These are phyloP conservation scores for Fonsecaea erecta DNA, from an alignment of 2,329 filamentous ascomycete species.

Conservation along the genomic window DNA sequence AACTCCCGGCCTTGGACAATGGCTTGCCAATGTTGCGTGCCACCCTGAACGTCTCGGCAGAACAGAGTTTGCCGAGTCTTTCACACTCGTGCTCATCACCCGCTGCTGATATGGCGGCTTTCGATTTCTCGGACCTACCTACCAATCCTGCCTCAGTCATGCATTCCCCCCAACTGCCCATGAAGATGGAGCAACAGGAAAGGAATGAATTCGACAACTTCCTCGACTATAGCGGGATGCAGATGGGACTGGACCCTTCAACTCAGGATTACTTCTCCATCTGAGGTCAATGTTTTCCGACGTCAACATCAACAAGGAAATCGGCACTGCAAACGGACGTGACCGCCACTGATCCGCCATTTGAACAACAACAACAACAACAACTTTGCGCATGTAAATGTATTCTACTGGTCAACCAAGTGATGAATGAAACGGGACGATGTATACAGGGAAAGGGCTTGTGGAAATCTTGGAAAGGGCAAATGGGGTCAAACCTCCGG, in stretches of 20 bases:
- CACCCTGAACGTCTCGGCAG: conserved; percentile 18
- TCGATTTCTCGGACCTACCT: conserved; percentile 35
- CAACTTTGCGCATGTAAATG: conserved; percentile 14
- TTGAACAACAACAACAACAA: too few species aligned
- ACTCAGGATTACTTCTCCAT: conserved; percentile 34
- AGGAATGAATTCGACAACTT: conserved; percentile 39
- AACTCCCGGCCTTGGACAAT: conserved; percentile 30
- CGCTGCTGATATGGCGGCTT: conserved; percentile 34
- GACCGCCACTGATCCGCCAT: conserved; percentile 5
- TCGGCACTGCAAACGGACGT: not conserved
- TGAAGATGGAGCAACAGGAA: conserved; percentile 29
- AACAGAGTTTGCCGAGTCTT: conserved; percentile 34
- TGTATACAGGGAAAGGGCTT: conserved; percentile 3
- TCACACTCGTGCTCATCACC: conserved; percentile 36
- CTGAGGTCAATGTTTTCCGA: conserved; percentile 6
- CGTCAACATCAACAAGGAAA: conserved; percentile 1
- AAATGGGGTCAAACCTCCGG: not conserved
- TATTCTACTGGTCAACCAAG: conserved; percentile 19
- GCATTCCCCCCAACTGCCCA: conserved; percentile 24
- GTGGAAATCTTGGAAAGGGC: conserved; percentile 6
- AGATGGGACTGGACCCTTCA: conserved; percentile 31
- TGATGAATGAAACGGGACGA: conserved; percentile 16
- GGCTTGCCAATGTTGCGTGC: conserved; percentile 22
- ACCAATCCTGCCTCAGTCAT: conserved; percentile 14
- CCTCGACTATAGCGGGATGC: conserved; percentile 37